Conservation (phyloP, 352 stramenopile species). For the Globisporangium echinulatum region DNA sequence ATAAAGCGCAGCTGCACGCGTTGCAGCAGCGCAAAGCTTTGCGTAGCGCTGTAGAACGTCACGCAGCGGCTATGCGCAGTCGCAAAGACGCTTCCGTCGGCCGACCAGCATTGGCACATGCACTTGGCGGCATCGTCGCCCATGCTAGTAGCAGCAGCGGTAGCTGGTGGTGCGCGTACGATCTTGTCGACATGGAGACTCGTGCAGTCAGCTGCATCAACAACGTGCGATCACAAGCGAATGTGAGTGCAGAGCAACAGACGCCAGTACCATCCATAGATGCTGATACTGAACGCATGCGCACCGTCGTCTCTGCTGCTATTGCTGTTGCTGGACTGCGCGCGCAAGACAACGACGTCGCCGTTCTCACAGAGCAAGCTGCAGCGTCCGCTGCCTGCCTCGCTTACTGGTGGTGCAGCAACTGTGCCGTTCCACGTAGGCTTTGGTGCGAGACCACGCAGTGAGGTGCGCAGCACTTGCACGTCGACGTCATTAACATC, state of each 20-base stretch:
- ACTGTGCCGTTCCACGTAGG: constrained; percentile 58
- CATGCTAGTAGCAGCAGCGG: constrained; percentile 3
- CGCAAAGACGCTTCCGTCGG: constrained; percentile 20
- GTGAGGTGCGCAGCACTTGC: constrained; percentile 22
- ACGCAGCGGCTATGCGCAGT: constrained; percentile 26
- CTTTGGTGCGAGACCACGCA: constrained; percentile 40
- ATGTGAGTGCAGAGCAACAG: background rate
- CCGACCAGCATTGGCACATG: constrained; percentile 54
- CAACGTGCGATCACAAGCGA: background rate
- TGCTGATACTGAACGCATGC: background rate
- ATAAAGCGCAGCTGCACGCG: constrained; percentile 23
- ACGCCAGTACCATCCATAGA: no score
- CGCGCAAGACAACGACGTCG: constrained; percentile 39
- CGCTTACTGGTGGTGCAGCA: constrained; percentile 1
- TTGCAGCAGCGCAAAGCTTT: constrained; percentile 12
- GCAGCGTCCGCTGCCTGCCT: constrained; percentile 13
- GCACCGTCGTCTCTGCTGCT: background rate
- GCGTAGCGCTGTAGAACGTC: constrained; percentile 21
- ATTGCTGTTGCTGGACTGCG: background rate
- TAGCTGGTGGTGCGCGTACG: constrained; percentile 13
- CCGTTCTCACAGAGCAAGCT: constrained; percentile 50
- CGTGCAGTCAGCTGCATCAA: background rate
- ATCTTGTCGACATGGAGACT: constrained; percentile 27
- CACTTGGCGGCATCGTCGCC: constrained; percentile 5
- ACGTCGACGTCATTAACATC: constrained; percentile 6